Evolutionary conservation across 345 rosid genomes (phyloP).

Genomic region (Alliaria petiolata): DNA sequence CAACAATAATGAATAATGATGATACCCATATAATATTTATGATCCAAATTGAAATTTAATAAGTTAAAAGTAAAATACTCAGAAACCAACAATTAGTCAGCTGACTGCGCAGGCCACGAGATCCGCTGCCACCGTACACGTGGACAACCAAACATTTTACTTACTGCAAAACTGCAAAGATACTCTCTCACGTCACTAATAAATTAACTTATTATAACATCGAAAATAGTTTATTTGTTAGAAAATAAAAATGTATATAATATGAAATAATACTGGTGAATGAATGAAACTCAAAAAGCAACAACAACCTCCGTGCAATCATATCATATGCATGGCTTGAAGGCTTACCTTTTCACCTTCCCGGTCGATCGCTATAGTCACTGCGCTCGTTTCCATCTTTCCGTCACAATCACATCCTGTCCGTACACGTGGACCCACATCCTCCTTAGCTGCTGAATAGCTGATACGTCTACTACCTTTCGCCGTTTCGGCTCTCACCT

Average conservation of each 20-base stretch:
- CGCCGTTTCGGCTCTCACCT: not conserved
- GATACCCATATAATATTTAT: not conserved
- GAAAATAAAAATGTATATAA: not conserved
- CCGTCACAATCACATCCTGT: constrained; percentile 29
- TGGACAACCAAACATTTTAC: constrained; percentile 26
- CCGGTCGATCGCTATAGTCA: constrained; percentile 24
- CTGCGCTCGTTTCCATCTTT: constrained; percentile 5
- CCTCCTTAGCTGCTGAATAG: not conserved
- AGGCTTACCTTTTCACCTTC: constrained; percentile 10
- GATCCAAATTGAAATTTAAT: not conserved
- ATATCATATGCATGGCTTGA: constrained; percentile 31
- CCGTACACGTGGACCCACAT: constrained; percentile 38
- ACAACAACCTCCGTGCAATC: constrained; percentile 29
- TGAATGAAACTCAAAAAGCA: not conserved
- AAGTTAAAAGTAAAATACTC: not conserved
- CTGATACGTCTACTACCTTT: constrained; percentile 19
- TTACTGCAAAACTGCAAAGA: constrained; percentile 33
- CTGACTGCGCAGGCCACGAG: constrained; percentile 21
- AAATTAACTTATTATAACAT: not conserved
- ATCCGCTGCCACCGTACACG: constrained; percentile 30
- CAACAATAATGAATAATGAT: not conserved
- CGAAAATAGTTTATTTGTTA: not conserved
- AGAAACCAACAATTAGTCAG: constrained; percentile 20
- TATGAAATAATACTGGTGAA: not conserved
- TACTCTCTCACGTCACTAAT: constrained; percentile 26